Percentiles rank a stretch among this genome's conserved stretches.
Conservation (phyloP, 805 yeast species). For the Candida insectorum region DNA sequence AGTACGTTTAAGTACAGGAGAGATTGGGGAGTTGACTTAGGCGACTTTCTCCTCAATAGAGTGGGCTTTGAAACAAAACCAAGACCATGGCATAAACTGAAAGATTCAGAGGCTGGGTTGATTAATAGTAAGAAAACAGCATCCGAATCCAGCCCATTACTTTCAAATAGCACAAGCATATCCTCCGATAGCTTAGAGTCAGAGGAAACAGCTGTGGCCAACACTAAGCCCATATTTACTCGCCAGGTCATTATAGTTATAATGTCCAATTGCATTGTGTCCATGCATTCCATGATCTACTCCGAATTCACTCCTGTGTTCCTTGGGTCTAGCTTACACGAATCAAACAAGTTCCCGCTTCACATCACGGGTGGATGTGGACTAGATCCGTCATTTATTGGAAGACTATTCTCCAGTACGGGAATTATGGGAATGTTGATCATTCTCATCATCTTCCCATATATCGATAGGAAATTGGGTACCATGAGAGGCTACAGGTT, state of each 20-base stretch:
- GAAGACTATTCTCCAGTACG: constrained; percentile 32
- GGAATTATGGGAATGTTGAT: constrained; percentile 37
- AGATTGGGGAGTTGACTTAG: constrained; percentile 33
- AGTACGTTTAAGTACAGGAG: constrained; percentile 16
- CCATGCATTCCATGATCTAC: constrained; percentile 31
- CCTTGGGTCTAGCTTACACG: constrained; percentile 27
- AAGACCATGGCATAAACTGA: constrained; percentile 32
- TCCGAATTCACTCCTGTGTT: constrained; percentile 38
- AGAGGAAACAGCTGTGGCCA: background rate
- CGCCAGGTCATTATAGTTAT: constrained; percentile 29
- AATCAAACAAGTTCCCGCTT: constrained; percentile 28
- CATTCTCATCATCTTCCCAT: constrained; percentile 41
- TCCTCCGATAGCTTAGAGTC: constrained; percentile 2
- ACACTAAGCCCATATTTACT: constrained; percentile 20
- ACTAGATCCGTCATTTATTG: constrained; percentile 26
- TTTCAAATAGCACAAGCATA: background rate
- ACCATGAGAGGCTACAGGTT: constrained; percentile 43
- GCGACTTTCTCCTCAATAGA: constrained; percentile 26
- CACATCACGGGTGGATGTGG: constrained; percentile 36
- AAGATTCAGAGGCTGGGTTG: too few relatives aligned
- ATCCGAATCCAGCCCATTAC: too few relatives aligned
- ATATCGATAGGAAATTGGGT: constrained; percentile 31
- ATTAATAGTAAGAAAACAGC: too few relatives aligned
- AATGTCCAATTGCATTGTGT: constrained; percentile 28
- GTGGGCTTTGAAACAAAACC: constrained; percentile 24